Evolutionary conservation across 805 yeast genomes (phyloP).

Genomic region (Kluyveromyces lactis): DNA sequence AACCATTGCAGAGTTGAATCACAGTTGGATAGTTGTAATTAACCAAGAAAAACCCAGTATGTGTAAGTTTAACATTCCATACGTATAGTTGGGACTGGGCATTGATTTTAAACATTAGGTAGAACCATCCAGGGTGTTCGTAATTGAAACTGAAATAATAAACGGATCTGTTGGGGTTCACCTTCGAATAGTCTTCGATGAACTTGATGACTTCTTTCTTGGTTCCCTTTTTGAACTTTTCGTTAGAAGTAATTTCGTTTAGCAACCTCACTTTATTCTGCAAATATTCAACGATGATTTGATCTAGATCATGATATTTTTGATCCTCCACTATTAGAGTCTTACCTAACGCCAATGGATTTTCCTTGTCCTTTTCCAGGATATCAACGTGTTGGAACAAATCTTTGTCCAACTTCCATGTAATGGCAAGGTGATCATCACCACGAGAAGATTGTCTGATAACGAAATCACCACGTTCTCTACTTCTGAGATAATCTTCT

Average conservation of each 20-base stretch:
- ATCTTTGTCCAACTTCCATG: conserved; percentile 93
- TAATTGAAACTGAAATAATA: conserved; percentile 89
- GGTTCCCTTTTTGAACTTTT: conserved; percentile 77
- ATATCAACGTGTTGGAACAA: conserved; percentile 88
- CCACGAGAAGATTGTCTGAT: conserved; percentile 94
- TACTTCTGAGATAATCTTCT: conserved; percentile 83
- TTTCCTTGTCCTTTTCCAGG: conserved; percentile 60
- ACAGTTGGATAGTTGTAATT: conserved; percentile 85
- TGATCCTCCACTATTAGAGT: conserved; percentile 57
- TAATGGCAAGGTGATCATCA: conserved; percentile 75
- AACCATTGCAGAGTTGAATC: conserved; percentile 84
- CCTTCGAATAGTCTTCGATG: conserved; percentile 82
- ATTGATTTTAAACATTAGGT: conserved; percentile 75
- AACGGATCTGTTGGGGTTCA: conserved; percentile 82
- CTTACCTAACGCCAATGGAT: conserved; percentile 53
- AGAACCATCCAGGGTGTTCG: conserved; percentile 90
- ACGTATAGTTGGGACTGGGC: conserved; percentile 59
- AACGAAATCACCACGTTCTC: conserved; percentile 84
- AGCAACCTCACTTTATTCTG: conserved; percentile 77
- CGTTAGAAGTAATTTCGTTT: conserved; percentile 76
- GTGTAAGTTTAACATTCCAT: conserved; percentile 88
- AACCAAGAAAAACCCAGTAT: conserved; percentile 75
- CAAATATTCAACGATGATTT: conserved; percentile 78
- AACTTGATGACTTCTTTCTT: conserved; percentile 74
- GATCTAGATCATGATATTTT: conserved; percentile 82